These are phyloP conservation scores for Chionographis japonica DNA, from an alignment of 106 monocot genomes.

Conservation along the genomic window DNA sequence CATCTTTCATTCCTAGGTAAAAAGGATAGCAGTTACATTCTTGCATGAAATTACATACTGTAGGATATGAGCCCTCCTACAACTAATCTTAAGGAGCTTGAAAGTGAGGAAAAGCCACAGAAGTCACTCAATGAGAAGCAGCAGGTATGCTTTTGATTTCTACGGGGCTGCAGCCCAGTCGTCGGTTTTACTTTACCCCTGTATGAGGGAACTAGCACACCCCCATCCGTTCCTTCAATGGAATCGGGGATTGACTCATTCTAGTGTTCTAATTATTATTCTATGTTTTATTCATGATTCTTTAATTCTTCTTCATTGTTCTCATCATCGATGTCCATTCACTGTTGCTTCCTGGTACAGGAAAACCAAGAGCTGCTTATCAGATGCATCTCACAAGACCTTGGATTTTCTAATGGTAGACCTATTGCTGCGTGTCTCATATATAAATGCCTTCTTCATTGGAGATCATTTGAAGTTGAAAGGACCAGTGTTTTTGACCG, in stretches of 20 bases:
- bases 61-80: slow-evolving; percentile 59
- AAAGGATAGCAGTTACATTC: background rate
- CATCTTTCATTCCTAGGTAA: background rate
- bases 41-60: slow-evolving; percentile 1
- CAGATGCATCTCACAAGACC: slow-evolving; percentile 69
- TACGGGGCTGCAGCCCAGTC: background rate
- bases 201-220: no score
- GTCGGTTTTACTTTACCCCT: no score
- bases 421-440: slow-evolving; percentile 87
- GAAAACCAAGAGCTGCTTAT: slow-evolving; percentile 87
- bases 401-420: slow-evolving; percentile 74
- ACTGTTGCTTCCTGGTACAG: slow-evolving; percentile 24
- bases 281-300: background rate
- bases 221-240: no score
- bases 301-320: background rate
- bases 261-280: background rate
- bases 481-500: slow-evolving; percentile 86
- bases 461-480: slow-evolving; percentile 97
- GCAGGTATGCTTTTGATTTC: slow-evolving; percentile 43
- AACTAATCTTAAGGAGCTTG: slow-evolving; percentile 49
- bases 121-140: slow-evolving; percentile 98
- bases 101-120: slow-evolving; percentile 92
- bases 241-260: background rate
- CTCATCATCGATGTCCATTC: background rate
- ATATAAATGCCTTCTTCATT: slow-evolving; percentile 88